phyloP scores from a whole-genome alignment of 1,284 basidiomycete species.

The Leccinum pachyderme region DNA sequence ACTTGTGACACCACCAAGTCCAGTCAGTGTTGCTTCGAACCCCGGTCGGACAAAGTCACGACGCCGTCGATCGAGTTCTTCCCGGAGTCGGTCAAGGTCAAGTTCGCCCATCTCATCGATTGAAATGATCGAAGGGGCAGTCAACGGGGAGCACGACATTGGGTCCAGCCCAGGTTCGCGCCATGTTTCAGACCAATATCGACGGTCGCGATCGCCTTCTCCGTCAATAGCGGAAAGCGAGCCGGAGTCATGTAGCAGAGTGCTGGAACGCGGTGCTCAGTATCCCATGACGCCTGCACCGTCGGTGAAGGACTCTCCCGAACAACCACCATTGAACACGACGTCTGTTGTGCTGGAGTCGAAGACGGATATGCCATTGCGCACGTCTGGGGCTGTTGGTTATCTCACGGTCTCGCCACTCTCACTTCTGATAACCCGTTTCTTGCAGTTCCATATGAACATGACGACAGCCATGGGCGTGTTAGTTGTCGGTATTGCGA shows the following conservation, averaged over 20 bases:
- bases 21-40: slow-evolving; percentile 64
- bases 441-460: slow-evolving; percentile 29
- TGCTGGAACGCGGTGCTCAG: slow-evolving; percentile 26
- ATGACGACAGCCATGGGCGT: slow-evolving; percentile 54
- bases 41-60: slow-evolving; percentile 40
- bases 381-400: slow-evolving; percentile 31
- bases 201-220: slow-evolving; percentile 35
- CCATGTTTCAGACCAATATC: slow-evolving; percentile 30
- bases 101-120: slow-evolving; percentile 36
- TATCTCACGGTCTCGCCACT: slow-evolving; percentile 22
- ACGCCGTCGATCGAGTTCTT: slow-evolving; percentile 34
- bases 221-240: slow-evolving; percentile 44
- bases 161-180: slow-evolving; percentile 24
- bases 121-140: slow-evolving; percentile 33
- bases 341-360: slow-evolving; percentile 10
- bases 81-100: slow-evolving; percentile 31
- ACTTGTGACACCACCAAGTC: slow-evolving; percentile 71
- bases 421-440: slow-evolving; percentile 20
- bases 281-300: slow-evolving; percentile 46
- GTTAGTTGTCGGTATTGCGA: slow-evolving; percentile 56
- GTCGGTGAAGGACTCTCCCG: slow-evolving; percentile 41
- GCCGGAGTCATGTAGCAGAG: slow-evolving; percentile 31
- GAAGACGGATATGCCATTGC: slow-evolving; percentile 14
- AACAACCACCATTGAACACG: slow-evolving; percentile 15
- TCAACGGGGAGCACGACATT: slow-evolving; percentile 21